These are phyloP conservation scores for Globisporangium cystogenes DNA, from an alignment of 352 stramenopile genomes.

Conservation along the genomic window DNA sequence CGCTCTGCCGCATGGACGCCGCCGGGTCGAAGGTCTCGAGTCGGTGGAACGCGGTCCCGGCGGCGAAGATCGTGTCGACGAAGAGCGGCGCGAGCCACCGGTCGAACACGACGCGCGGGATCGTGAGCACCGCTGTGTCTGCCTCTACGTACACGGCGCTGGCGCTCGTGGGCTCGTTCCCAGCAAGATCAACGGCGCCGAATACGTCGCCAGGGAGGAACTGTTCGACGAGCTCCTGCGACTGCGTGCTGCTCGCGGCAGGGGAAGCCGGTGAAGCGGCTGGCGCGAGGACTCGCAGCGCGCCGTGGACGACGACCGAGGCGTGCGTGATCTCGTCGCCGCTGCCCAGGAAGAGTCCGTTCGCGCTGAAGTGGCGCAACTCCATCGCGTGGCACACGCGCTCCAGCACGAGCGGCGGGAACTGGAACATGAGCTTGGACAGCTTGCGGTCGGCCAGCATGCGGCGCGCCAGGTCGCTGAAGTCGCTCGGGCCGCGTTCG, in stretches of 20 bases:
- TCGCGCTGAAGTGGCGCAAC: constrained; percentile 17
- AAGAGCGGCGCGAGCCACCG: constrained; percentile 35
- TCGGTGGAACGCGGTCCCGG: constrained; percentile 30
- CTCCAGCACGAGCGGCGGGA: constrained; percentile 49
- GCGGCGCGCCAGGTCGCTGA: constrained; percentile 9
- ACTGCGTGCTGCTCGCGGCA: not conserved
- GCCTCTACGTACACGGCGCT: constrained; percentile 22
- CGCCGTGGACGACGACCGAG: constrained; percentile 33
- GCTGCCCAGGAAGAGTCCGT: constrained; percentile 13
- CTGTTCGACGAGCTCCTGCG: constrained; percentile 1
- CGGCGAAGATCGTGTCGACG: constrained; percentile 26
- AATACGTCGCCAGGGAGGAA: constrained; percentile 33
- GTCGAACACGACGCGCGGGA: constrained; percentile 28
- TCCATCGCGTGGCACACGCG: constrained; percentile 42
- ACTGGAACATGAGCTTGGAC: constrained; percentile 44
- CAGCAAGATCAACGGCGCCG: constrained; percentile 22
- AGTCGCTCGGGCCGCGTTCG: constrained; percentile 5
- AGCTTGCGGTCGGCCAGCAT: constrained; percentile 27
- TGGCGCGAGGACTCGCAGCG: constrained; percentile 7
- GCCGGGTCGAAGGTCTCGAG: constrained; percentile 5
- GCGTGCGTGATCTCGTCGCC: constrained; percentile 20
- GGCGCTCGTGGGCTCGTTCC: not conserved
- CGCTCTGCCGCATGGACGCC: not conserved
- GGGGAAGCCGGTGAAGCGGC: too few species aligned
- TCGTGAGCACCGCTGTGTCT: constrained; percentile 30